Evolutionary conservation across 164 flowering plant species (phyloP).

Genomic region (Umbilicus rupestris): DNA sequence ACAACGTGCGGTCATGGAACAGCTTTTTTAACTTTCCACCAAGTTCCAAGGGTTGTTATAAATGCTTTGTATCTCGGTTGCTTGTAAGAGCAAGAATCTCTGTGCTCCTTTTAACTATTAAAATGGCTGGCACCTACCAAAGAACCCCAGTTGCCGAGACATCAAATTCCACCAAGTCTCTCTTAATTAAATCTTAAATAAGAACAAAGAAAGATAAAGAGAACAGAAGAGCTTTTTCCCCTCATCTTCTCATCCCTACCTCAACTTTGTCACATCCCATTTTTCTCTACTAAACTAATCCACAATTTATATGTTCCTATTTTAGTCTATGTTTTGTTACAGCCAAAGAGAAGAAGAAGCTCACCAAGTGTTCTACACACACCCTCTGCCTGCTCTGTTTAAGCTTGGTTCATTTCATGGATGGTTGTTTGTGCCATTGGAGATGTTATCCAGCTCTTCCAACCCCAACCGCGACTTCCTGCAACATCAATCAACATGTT

Average conservation of each 20-base stretch:
- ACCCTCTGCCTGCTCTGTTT: not conserved
- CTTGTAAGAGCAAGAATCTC: not conserved
- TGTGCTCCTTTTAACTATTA: not conserved
- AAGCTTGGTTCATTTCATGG: not conserved
- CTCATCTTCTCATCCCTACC: not conserved
- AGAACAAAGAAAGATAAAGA: not conserved
- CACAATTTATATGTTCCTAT: not conserved
- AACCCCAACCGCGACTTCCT: constrained; percentile 6
- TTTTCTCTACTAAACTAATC: not conserved
- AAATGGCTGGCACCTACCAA: not conserved
- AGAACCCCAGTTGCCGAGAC: not conserved
- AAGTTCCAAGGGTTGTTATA: not conserved
- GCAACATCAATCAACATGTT: constrained; percentile 1
- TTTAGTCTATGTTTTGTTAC: not conserved
- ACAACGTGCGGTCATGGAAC: not conserved
- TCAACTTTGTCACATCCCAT: not conserved
- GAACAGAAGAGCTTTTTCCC: not conserved
- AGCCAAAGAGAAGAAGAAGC: not conserved
- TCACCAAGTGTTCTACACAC: not conserved
- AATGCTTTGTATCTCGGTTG: not conserved
- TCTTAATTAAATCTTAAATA: not conserved
- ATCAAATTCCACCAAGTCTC: not conserved
- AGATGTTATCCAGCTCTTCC: not conserved
- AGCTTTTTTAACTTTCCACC: not conserved
- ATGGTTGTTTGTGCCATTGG: not conserved